phyloP scores from a whole-genome alignment of 1,139 yeast species.

The Zhuliangozyma parablackwelliae region DNA sequence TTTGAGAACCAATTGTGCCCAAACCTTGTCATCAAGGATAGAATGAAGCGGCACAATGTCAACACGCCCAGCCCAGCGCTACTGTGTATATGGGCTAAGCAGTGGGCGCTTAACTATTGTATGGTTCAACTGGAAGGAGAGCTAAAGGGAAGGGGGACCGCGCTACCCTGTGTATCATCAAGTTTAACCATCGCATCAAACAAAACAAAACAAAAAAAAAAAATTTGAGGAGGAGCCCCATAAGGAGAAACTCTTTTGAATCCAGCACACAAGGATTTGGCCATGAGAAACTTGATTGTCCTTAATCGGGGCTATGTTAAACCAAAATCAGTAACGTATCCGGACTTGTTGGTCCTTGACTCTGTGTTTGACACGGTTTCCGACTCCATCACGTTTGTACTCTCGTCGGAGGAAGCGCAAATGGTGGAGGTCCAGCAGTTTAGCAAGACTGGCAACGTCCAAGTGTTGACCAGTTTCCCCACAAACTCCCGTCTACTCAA shows the following conservation, averaged over 20 bases:
- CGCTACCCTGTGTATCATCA: slow-evolving; percentile 1
- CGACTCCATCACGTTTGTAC: slow-evolving; percentile 66
- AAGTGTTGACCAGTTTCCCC: slow-evolving; percentile 56
- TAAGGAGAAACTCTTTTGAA: neutral
- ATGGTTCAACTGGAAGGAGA: too few species aligned
- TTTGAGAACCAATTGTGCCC: slow-evolving; percentile 38
- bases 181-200: slow-evolving; percentile 1
- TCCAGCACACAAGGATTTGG: neutral
- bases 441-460: slow-evolving; percentile 52
- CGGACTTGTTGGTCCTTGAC: slow-evolving; percentile 55
- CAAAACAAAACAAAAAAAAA: neutral
- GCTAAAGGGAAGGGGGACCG: neutral
- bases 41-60: slow-evolving; percentile 25
- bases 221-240: neutral
- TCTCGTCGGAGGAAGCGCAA: slow-evolving; percentile 58
- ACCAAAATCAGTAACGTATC: slow-evolving; percentile 50
- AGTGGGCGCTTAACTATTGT: too few species aligned
- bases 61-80: too few species aligned
- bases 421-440: slow-evolving; percentile 50
- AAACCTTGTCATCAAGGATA: slow-evolving; percentile 38
- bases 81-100: too few species aligned
- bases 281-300: slow-evolving; percentile 56
- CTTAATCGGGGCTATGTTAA: slow-evolving; percentile 52
- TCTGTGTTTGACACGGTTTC: slow-evolving; percentile 73
- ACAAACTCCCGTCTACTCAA: slow-evolving; percentile 32